Percentiles rank a stretch among this genome's conserved stretches.
Conservation (phyloP, 2,329 filamentous ascomycete genomes). For the Cladosporium sp. region DNA sequence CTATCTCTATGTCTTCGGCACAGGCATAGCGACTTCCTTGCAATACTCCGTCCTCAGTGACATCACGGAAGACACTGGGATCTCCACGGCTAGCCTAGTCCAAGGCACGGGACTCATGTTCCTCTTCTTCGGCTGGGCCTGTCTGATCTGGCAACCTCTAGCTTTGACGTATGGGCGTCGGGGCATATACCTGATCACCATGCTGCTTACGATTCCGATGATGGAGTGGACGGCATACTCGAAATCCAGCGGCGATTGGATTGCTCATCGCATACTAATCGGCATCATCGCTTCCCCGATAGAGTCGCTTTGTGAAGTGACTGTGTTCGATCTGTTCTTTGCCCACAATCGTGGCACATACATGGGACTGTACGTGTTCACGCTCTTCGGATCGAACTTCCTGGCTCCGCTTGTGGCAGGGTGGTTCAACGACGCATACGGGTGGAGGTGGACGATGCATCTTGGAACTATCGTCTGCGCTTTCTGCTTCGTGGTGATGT, state of each 20-base stretch:
- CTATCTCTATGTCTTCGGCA: slow-evolving; percentile 50
- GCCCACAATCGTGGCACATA: slow-evolving; percentile 33
- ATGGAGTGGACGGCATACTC: slow-evolving; percentile 49
- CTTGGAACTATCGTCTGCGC: slow-evolving; percentile 57
- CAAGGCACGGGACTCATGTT: neutral
- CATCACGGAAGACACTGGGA: slow-evolving; percentile 48
- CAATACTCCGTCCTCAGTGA: slow-evolving; percentile 54
- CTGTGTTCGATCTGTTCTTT: slow-evolving; percentile 33
- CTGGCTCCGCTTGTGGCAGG: slow-evolving; percentile 49
- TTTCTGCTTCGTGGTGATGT: slow-evolving; percentile 53
- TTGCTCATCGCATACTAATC: slow-evolving; percentile 48
- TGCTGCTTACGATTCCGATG: slow-evolving; percentile 40
- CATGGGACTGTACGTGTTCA: slow-evolving; percentile 31
- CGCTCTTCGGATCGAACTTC: slow-evolving; percentile 26
- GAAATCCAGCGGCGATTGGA: slow-evolving; percentile 48
- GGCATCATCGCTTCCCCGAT: slow-evolving; percentile 52
- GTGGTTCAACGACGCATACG: slow-evolving; percentile 50
- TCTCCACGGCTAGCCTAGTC: slow-evolving; percentile 46
- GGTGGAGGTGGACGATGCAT: slow-evolving; percentile 52
- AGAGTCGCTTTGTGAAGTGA: slow-evolving; percentile 47
- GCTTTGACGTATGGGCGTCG: slow-evolving; percentile 54
- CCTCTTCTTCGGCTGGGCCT: slow-evolving; percentile 45
- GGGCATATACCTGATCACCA: slow-evolving; percentile 48
- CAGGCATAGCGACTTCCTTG: slow-evolving; percentile 51
- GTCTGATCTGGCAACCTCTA: slow-evolving; percentile 54